phyloP scores from a whole-genome alignment of 257 asterid genomes.

The Nicotiana tabacum region DNA sequence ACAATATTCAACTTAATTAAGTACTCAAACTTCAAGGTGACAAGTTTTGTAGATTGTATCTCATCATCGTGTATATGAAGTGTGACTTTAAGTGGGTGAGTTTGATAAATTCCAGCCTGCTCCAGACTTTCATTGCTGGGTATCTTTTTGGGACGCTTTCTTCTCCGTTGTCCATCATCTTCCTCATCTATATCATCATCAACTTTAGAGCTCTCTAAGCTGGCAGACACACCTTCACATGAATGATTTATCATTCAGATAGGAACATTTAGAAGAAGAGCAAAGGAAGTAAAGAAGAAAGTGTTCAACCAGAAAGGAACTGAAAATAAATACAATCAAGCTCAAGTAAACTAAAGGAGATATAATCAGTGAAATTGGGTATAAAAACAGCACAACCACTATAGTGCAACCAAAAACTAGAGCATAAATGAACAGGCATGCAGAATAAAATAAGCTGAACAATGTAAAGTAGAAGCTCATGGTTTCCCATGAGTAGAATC shows the following conservation, averaged over 20 bases:
- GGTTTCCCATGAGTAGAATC: not conserved
- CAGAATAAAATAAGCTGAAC: not conserved
- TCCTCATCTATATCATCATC: constrained; percentile 88
- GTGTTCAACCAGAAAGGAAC: not conserved
- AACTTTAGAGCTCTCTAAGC: constrained; percentile 59
- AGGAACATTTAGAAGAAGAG: not conserved
- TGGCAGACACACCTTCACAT: constrained; percentile 28
- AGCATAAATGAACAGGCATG: not conserved
- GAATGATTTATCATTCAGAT: not conserved
- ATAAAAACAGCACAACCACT: not conserved
- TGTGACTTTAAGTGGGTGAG: constrained; percentile 84
- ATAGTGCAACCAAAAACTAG: not conserved
- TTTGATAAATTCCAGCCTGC: constrained; percentile 77
- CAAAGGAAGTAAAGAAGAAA: not conserved
- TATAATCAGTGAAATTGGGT: not conserved
- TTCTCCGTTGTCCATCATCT: constrained; percentile 90
- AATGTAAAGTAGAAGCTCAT: not conserved
- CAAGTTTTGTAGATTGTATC: constrained; percentile 44
- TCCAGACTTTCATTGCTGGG: constrained; percentile 79
- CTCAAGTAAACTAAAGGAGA: not conserved
- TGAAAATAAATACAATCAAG: not conserved
- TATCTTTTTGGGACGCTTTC: constrained; percentile 86
- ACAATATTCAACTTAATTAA: constrained; percentile 64
- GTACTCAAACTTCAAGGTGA: constrained; percentile 81
- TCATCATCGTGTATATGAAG: constrained; percentile 67